A percentile compares a stretch with the other conserved stretches of the same genome.
Evolutionary conservation across 2,329 filamentous ascomycete genomes (phyloP).

Genomic region (Clonostachys rosea): DNA sequence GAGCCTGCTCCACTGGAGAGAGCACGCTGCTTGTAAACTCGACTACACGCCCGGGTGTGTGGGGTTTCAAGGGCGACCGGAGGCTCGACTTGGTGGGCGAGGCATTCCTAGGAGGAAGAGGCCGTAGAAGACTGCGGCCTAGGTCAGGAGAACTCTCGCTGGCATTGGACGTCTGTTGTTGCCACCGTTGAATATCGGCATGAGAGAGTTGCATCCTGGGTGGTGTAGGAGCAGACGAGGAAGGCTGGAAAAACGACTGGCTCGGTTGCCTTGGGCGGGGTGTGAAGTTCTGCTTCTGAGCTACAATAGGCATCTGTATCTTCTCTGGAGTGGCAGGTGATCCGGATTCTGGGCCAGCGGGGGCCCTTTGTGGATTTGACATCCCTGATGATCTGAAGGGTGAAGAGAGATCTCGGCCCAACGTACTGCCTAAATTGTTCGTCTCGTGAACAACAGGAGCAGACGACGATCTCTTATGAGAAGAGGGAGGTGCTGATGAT

Average conservation of each 20-base stretch:
- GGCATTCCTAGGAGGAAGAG: slow-evolving; percentile 42
- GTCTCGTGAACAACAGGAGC: no score
- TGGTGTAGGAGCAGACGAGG: slow-evolving; percentile 23
- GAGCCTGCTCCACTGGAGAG: slow-evolving; percentile 36
- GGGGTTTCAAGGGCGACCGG: slow-evolving; percentile 52
- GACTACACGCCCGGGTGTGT: slow-evolving; percentile 53
- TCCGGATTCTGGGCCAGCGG: background rate
- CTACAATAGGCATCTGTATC: slow-evolving; percentile 23
- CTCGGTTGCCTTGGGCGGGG: slow-evolving; percentile 29
- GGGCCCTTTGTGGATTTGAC: no score
- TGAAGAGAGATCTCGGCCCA: no score
- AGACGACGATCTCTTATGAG: no score
- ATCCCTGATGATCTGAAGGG: no score
- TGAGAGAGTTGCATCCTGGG: slow-evolving; percentile 34
- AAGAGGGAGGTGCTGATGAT: no score
- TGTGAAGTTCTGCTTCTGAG: slow-evolving; percentile 45
- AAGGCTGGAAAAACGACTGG: slow-evolving; percentile 30
- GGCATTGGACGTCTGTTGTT: slow-evolving; percentile 28
- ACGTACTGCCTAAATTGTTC: no score
- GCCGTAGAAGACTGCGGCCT: slow-evolving; percentile 33
- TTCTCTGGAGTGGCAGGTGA: slow-evolving; percentile 25
- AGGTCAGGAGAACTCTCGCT: slow-evolving; percentile 30
- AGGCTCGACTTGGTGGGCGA: slow-evolving; percentile 54
- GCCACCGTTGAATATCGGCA: slow-evolving; percentile 34
- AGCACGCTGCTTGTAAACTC: slow-evolving; percentile 49